phyloP scores from a whole-genome alignment of 148 eudicot species.

The Camellia japonica region DNA sequence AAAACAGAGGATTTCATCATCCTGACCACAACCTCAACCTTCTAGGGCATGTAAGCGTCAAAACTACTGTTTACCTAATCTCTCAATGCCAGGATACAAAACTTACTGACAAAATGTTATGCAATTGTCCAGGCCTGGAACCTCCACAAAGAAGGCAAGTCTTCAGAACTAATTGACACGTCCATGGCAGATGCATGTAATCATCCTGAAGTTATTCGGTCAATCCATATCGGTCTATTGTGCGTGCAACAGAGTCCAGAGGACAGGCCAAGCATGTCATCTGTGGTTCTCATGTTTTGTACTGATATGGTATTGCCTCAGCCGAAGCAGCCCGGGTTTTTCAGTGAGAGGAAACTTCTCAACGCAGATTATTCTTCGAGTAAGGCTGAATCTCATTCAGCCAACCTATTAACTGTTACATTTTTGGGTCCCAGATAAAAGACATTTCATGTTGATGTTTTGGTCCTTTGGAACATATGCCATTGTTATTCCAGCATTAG shows the following conservation, averaged over 20 bases:
- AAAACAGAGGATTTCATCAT: slow-evolving; percentile 19
- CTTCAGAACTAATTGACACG: slow-evolving; percentile 25
- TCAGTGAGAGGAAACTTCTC: slow-evolving; percentile 8
- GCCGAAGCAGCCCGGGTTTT: slow-evolving; percentile 39
- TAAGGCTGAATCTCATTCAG: slow-evolving; percentile 16
- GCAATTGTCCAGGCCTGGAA: slow-evolving; percentile 27
- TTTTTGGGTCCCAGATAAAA: slow-evolving; percentile 16
- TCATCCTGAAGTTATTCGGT: slow-evolving; percentile 12
- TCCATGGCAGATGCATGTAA: slow-evolving; percentile 9
- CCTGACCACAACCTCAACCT: slow-evolving; percentile 20
- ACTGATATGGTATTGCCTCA: slow-evolving; percentile 26
- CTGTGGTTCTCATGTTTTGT: slow-evolving; percentile 28
- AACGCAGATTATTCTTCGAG: slow-evolving; percentile 24
- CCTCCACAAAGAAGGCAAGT: slow-evolving; percentile 26
- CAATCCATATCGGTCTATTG: slow-evolving; percentile 29
- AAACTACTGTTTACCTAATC: neutral
- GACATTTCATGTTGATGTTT: neutral
- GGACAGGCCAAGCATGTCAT: slow-evolving; percentile 38
- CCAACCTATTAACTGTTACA: slow-evolving; percentile 22
- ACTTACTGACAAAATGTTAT: no score
- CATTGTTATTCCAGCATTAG: neutral
- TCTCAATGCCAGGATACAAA: neutral
- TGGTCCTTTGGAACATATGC: neutral
- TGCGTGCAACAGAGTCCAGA: slow-evolving; percentile 32
- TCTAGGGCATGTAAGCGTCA: slow-evolving; percentile 28